Percentiles rank a stretch among this genome's conserved stretches.
phyloP scores from a whole-genome alignment of 768 basidiomycete genomes.

The Myochromella boudieri region DNA sequence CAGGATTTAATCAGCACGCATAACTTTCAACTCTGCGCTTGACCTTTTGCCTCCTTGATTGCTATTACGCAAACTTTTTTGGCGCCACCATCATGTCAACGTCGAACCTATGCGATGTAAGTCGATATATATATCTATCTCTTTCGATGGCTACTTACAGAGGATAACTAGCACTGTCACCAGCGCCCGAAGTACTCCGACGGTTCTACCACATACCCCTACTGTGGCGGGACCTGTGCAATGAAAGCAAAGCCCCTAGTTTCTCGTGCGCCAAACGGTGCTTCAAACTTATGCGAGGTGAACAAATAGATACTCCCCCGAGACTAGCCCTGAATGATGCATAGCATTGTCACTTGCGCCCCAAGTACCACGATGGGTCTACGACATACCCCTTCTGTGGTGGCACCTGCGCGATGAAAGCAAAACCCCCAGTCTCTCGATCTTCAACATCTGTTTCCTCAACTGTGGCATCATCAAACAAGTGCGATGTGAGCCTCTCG shows the following conservation, averaged over 20 bases:
- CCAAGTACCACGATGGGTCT: slow-evolving; percentile 55
- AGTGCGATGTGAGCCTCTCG: slow-evolving; percentile 44
- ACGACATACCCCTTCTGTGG: slow-evolving; percentile 60
- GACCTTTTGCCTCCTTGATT: slow-evolving; percentile 8
- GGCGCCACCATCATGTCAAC: slow-evolving; percentile 13
- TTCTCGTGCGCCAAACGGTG: too few species aligned
- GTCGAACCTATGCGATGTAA: slow-evolving; percentile 51
- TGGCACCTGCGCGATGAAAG: slow-evolving; percentile 56
- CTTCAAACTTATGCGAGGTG: slow-evolving; percentile 54
- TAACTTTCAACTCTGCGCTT: background rate
- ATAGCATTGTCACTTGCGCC: slow-evolving; percentile 55
- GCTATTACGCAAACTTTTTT: background rate
- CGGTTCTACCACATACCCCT: slow-evolving; percentile 54
- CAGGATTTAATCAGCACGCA: slow-evolving; percentile 9
- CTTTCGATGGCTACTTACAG: slow-evolving; percentile 6
- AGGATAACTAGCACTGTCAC: slow-evolving; percentile 48
- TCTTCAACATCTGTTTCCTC: slow-evolving; percentile 7
- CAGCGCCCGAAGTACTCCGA: slow-evolving; percentile 56
- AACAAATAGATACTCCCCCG: slow-evolving; percentile 15
- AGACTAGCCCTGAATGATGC: slow-evolving; percentile 6
- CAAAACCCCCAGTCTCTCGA: slow-evolving; percentile 25
- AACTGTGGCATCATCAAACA: slow-evolving; percentile 35
- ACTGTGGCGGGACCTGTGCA: slow-evolving; percentile 62
- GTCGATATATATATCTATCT: slow-evolving; percentile 16
- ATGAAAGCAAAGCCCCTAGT: slow-evolving; percentile 37